Evolutionary conservation across 768 basidiomycete genomes (phyloP).

Genomic region (Boletus huronensis): DNA sequence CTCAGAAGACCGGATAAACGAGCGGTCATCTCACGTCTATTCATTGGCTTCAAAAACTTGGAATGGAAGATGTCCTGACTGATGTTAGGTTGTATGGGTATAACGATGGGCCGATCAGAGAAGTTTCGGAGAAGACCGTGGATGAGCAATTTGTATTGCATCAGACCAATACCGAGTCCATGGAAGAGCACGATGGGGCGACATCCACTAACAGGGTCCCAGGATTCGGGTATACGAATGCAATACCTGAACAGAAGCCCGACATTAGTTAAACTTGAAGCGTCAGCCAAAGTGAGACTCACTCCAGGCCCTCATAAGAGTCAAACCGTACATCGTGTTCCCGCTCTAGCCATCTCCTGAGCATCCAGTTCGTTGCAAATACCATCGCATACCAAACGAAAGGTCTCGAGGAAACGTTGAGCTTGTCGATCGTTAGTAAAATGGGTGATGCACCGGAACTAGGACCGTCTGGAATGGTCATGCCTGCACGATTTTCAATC

Average conservation of each 20-base stretch:
- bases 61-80: conserved; percentile 83
- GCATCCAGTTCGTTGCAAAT: conserved; percentile 43
- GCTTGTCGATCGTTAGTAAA: conserved; percentile 73
- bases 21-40: conserved; percentile 54
- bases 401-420: conserved; percentile 68
- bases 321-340: conserved; percentile 43
- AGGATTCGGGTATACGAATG: conserved; percentile 62
- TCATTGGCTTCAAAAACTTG: conserved; percentile 66
- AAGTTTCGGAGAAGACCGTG: conserved; percentile 52
- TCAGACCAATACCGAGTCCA: conserved; percentile 81
- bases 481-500: conserved; percentile 71
- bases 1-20: conserved; percentile 54
- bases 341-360: conserved; percentile 44
- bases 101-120: conserved; percentile 67
- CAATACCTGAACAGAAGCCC: conserved; percentile 52
- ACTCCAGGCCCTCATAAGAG: conserved; percentile 68
- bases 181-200: conserved; percentile 83
- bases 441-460: conserved; percentile 51
- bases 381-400: conserved; percentile 58
- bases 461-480: conserved; percentile 56
- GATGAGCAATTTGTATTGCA: conserved; percentile 67
- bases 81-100: conserved; percentile 81
- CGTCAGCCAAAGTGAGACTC: conserved; percentile 23
- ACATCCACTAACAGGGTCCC: conserved; percentile 54
- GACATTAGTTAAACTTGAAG: background rate